Percentiles rank a stretch among this genome's conserved stretches.
These are phyloP conservation scores for Fusarium sp. DNA, from an alignment of 2,329 filamentous ascomycete genomes.

Conservation along the genomic window DNA sequence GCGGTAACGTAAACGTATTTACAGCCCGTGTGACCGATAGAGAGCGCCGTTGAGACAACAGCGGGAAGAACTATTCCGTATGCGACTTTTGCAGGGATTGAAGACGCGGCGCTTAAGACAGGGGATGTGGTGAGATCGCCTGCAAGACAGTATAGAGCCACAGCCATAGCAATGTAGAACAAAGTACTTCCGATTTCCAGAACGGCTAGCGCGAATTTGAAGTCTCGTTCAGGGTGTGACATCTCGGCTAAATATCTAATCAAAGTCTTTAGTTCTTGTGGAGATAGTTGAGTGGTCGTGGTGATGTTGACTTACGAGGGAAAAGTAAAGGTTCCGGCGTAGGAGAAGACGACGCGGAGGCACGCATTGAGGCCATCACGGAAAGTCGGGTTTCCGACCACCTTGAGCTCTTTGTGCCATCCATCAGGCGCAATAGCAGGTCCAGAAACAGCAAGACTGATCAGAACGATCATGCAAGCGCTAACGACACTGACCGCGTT, in stretches of 20 bases:
- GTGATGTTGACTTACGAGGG: conserved; percentile 17
- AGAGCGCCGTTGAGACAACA: conserved; percentile 42
- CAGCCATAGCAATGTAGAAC: conserved; percentile 44
- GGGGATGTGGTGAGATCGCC: conserved; percentile 43
- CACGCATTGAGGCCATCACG: conserved; percentile 44
- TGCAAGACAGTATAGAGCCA: conserved; percentile 44
- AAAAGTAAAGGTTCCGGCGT: conserved; percentile 46
- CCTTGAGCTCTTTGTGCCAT: conserved; percentile 39
- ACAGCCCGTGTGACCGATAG: conserved; percentile 45
- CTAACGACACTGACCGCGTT: conserved; percentile 40
- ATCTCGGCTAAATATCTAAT: conserved; percentile 35
- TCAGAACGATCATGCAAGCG: conserved; percentile 38
- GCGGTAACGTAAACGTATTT: conserved; percentile 45
- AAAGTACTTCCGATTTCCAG: conserved; percentile 44
- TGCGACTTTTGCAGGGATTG: conserved; percentile 44
- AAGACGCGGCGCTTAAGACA: conserved; percentile 40
- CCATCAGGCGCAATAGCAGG: conserved; percentile 31
- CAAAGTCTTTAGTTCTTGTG: no score
- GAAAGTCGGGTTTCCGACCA: conserved; percentile 41
- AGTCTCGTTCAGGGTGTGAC: conserved; percentile 39
- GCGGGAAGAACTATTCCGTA: conserved; percentile 46
- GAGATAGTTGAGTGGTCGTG: rapidly evolving
- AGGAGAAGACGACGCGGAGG: conserved; percentile 43
- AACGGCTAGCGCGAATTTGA: conserved; percentile 38
- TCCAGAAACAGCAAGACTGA: conserved; percentile 38